Evolutionary conservation across 345 rosid genomes (phyloP), one percentile per base, ranked within the genome.

Genomic region (Mercurialis annua): DNA sequence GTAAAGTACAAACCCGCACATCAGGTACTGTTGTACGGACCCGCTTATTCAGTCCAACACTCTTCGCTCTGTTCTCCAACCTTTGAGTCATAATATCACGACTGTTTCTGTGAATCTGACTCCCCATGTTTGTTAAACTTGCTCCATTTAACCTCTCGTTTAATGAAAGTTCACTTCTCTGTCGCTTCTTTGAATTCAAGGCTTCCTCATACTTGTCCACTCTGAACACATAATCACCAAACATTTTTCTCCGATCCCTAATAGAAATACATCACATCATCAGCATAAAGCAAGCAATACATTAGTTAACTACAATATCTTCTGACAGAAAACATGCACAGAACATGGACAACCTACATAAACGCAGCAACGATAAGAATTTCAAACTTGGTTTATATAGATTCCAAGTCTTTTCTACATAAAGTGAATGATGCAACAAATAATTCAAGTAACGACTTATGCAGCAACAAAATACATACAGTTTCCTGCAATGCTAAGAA

Each of bases 231-330:
- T 89, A 83, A 36, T 89, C 91, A 47, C 81, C 72, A 21, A 91
- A 76, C 81, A 77, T 78, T 77, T 83, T 91, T 29, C 64, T 87
- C 65, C 92, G 81, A 76, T 86, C 92, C 87, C 99, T 94, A 83
- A 78, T 66, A 76, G 42, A 64, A 71, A 74, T 14, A 63, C 68
- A 59, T 24, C 16, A 42, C 52, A 64, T 11, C 68, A 82, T 46
- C 65, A 43, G 55, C 34, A 52, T 10, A 16, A 18, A 67, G 71
- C 23, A 24, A 42, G 36, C 20, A 60, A 40, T 49, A 20, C 34
- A 63, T 17, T 59, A 23, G 26, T 38, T 18, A 21, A 40, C 40
- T 59, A 36, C 33, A 60, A 40, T 40, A 9, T 21, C 21, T 16
- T 48, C 26, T 5, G 34, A 6, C 47, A 16, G 30, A 65, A 33